Conservation (phyloP, 73 alveolate species). For the Urostyla sp. region DNA sequence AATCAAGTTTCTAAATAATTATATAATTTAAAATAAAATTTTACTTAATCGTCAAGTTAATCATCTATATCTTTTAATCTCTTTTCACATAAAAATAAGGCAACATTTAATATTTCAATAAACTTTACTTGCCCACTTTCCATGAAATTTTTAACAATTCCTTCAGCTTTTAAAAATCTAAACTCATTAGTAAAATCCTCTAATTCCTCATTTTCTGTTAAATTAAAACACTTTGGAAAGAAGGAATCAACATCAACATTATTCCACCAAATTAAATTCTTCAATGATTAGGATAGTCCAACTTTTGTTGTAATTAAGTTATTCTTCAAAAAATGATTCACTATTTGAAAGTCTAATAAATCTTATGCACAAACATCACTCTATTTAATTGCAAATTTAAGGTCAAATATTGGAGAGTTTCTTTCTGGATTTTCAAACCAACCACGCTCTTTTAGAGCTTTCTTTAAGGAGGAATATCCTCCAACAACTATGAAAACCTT, state of each 20-base stretch:
- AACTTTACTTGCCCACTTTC: not conserved
- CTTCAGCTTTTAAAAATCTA: constrained; percentile 35
- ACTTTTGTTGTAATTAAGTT: constrained; percentile 81
- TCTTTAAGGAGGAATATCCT: constrained; percentile 82
- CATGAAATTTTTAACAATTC: constrained; percentile 4
- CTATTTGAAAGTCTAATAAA: constrained; percentile 25
- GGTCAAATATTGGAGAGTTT: constrained; percentile 86
- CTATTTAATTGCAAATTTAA: constrained; percentile 60
- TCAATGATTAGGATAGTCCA: constrained; percentile 76
- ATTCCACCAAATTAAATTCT: constrained; percentile 66
- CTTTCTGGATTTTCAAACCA: constrained; percentile 93
- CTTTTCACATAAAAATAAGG: constrained; percentile 37
- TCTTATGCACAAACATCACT: constrained; percentile 34
- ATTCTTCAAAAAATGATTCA: constrained; percentile 82
- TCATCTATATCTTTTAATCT: constrained; percentile 52
- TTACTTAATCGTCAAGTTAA: constrained; percentile 25
- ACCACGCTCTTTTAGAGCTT: constrained; percentile 91
- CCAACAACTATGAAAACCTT: constrained; percentile 85
- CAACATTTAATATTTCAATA: constrained; percentile 25
- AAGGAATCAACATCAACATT: constrained; percentile 75
- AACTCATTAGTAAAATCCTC: constrained; percentile 69
- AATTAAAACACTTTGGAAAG: constrained; percentile 88
- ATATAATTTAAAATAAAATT: not conserved
- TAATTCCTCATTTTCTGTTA: constrained; percentile 73
- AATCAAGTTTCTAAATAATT: constrained; percentile 3